Conservation (phyloP, 225 moss, liverwort and hornwort species). For the Bryoerythrophyllum caledonicum region DNA sequence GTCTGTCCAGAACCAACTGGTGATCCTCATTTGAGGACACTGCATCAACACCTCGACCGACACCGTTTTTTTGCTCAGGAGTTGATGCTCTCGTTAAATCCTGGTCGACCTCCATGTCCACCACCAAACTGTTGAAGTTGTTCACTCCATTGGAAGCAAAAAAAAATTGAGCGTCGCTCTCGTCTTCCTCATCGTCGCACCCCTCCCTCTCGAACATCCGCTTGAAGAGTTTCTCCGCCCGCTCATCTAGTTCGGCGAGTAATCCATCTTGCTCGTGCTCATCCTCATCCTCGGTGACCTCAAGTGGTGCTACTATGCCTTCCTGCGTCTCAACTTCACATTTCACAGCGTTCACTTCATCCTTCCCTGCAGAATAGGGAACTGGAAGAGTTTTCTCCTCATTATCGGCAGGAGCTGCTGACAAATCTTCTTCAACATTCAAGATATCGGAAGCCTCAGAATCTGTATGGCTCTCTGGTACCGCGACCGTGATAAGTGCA, state of each 20-base stretch:
- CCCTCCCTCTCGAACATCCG: constrained; percentile 35
- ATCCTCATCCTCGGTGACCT: not conserved
- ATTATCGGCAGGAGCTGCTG: not conserved
- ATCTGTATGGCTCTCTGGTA: not conserved
- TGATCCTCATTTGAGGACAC: not conserved
- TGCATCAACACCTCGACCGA: not conserved
- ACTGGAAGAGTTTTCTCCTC: not conserved
- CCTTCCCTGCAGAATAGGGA: not conserved
- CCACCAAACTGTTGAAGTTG: not conserved
- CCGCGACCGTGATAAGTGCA: not conserved
- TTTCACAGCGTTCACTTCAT: constrained; percentile 1
- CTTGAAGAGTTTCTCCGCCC: constrained; percentile 32
- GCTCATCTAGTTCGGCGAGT: constrained; percentile 19
- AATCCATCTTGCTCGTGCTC: not conserved
- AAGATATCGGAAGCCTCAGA: not conserved
- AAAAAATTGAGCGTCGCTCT: not conserved
- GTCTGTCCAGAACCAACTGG: not conserved
- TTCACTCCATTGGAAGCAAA: constrained; percentile 14
- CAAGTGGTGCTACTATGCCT: not conserved
- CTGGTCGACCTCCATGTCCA: constrained; percentile 4
- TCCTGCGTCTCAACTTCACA: too few species aligned
- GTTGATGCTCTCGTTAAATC: not conserved
- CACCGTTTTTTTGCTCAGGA: not conserved
- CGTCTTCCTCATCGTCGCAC: constrained; percentile 1
- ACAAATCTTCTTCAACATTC: not conserved